Base-by-base conservation (phyloP, 192 early-diverging fungal species). In the Nowakowskiella sp. region DNA sequence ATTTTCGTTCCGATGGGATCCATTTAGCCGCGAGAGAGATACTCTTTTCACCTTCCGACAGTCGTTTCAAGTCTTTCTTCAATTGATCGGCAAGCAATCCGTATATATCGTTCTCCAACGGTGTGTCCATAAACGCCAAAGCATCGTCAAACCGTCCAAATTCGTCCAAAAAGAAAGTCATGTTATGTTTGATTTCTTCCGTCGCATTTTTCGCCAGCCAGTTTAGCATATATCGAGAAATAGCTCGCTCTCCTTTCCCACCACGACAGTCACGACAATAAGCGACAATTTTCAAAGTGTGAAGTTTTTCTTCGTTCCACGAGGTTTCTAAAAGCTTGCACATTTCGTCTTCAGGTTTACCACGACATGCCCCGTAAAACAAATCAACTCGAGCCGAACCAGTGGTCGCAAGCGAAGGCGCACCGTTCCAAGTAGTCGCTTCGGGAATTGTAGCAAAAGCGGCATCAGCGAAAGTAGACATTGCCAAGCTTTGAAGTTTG, bases 231-330 rank as follows among this genome's bases (percentile, higher is more conserved):
- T 47, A 26, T 6, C 19, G 46, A 6, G 6, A 6, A 16, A 47
- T 19, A 8, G 8, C 10, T 47, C 46, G 46, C 22, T 47, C 46
- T 6, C 7, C 46, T 30, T 47, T 47, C 7, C 46, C 46, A 16
- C 46, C 46, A 47, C 46, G 46, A 47, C 46, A 47, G 46, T 47
- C 46, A 8, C 46, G 46, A 21, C 46, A 47, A 30, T 47, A 26
- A 30, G 33, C 21, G 46, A 47, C 22, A 30, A 47, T 47, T 30
- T 47, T 47, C 7, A 47, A 7, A 7, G 46, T 47, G 46, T 47
- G 7, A 7, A 47, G 46, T 16, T 21, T 21, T 7, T 47, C 46
- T 16, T 8, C 22, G 16, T 8, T 47, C 46, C 46, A 47, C 22
- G 7, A 8, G 19, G 6, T 19, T 7, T 47, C 46, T 7, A 47